A percentile compares a stretch with the other conserved stretches of the same genome.
These are phyloP conservation scores for Fusarium mundagurra DNA, from an alignment of 2,329 filamentous ascomycete species.

Conservation along the genomic window DNA sequence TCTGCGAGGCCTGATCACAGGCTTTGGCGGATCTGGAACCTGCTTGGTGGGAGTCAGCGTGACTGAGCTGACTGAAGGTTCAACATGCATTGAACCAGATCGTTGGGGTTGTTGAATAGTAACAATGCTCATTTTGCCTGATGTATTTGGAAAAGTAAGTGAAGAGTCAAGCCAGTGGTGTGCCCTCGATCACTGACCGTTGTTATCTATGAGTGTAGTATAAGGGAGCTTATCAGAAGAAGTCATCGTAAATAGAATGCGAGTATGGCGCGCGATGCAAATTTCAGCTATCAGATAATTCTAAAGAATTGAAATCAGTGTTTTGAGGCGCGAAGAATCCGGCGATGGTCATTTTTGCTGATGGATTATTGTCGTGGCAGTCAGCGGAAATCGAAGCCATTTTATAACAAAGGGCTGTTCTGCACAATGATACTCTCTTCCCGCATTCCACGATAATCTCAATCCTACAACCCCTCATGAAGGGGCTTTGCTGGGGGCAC, in stretches of 20 bases:
- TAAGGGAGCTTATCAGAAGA: background rate
- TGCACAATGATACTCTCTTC: background rate
- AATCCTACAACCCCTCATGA: background rate
- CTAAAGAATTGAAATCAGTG: background rate
- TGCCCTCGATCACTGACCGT: background rate
- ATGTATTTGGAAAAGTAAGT: background rate
- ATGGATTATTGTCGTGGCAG: accelerated
- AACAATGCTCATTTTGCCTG: background rate
- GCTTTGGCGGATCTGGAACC: background rate
- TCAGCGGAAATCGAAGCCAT: accelerated
- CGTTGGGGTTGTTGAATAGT: background rate
- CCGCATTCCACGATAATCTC: background rate
- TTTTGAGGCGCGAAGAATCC: background rate
- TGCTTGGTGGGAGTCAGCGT: background rate
- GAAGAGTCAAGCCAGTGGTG: background rate
- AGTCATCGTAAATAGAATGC: background rate
- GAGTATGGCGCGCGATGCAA: background rate
- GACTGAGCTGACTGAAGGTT: background rate
- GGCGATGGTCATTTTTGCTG: background rate
- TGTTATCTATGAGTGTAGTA: background rate
- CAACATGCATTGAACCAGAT: background rate
- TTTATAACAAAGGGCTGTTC: background rate
- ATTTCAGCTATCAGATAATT: background rate
- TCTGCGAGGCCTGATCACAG: background rate
- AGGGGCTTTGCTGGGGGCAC: background rate